Percentiles rank a stretch among this genome's conserved stretches.
phyloP scores from a whole-genome alignment of 1,139 yeast genomes.

The Geotrichum fermentans region DNA sequence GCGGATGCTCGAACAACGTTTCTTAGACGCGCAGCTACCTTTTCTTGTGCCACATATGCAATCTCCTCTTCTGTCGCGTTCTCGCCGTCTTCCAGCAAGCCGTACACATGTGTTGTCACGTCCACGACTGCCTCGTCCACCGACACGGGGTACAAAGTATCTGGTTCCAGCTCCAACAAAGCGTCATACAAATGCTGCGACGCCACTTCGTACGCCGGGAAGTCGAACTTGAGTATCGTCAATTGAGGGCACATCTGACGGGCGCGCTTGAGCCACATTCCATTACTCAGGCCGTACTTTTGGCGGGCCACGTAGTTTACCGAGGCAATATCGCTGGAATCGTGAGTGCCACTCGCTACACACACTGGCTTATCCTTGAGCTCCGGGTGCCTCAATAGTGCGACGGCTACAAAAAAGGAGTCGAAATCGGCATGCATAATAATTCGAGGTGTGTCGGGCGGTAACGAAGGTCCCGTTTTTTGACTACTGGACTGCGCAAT shows the following conservation, averaged over 20 bases:
- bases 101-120: conserved; percentile 37
- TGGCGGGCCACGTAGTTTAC: conserved; percentile 80
- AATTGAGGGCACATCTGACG: conserved; percentile 59
- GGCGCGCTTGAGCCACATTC: conserved; percentile 83
- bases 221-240: conserved; percentile 63
- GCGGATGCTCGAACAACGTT: conserved; percentile 5
- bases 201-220: conserved; percentile 60
- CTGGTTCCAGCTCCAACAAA: conserved; percentile 43
- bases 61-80: background rate
- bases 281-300: conserved; percentile 65
- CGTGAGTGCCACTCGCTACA: conserved; percentile 72
- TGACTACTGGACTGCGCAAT: conserved; percentile 12
- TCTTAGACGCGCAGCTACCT: conserved; percentile 10
- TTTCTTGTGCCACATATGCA: conserved; percentile 5
- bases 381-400: conserved; percentile 55
- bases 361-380: conserved; percentile 59
- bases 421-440: conserved; percentile 88
- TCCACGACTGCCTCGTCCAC: conserved; percentile 88
- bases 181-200: conserved; percentile 53
- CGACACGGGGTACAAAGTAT: conserved; percentile 73
- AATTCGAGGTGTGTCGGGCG: conserved; percentile 23
- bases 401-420: conserved; percentile 87
- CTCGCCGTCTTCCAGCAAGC: background rate
- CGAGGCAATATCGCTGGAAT: conserved; percentile 73
- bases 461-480: background rate